Evolutionary conservation across 2,329 filamentous ascomycete genomes (phyloP).

Genomic region (Neonectria coccinea): DNA sequence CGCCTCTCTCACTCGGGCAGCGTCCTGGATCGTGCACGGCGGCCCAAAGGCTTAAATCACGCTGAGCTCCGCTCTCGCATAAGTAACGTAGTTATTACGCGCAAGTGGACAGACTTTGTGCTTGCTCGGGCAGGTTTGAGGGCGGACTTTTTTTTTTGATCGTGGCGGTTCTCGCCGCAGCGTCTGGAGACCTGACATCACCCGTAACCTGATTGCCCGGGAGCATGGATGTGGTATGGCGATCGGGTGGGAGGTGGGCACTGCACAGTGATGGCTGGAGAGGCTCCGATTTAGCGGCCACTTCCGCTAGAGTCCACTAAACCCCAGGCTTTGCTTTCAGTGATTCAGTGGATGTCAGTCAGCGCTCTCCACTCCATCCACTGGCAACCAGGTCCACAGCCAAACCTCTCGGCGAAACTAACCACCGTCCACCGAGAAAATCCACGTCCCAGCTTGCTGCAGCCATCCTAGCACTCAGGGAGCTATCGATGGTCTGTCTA

Average conservation of each 20-base stretch:
- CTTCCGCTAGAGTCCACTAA: conserved; percentile 14
- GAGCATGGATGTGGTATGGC: conserved; percentile 36
- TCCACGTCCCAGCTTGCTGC: conserved; percentile 24
- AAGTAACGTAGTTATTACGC: no score
- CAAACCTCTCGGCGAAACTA: conserved; percentile 45
- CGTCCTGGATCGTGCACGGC: conserved; percentile 7
- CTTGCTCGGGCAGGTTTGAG: background rate
- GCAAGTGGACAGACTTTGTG: conserved; percentile 2
- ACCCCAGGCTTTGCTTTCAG: background rate
- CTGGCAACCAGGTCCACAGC: background rate
- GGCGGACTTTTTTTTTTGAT: background rate
- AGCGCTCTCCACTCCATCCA: background rate
- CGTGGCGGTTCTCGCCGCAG: conserved; percentile 17
- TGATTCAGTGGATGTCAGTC: background rate
- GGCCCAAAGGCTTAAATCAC: conserved; percentile 14
- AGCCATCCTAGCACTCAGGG: conserved; percentile 9
- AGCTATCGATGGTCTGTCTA: conserved; percentile 17
- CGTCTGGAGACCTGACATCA: conserved; percentile 45
- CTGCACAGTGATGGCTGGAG: conserved; percentile 23
- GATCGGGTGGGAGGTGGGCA: conserved; percentile 30
- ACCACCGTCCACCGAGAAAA: conserved; percentile 43
- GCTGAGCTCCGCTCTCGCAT: background rate
- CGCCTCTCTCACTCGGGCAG: conserved; percentile 11
- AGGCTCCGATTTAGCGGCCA: conserved; percentile 26
- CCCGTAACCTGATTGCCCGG: conserved; percentile 39